phyloP scores from a whole-genome alignment of 2,329 filamentous ascomycete species.

The Fusarium continuum region DNA sequence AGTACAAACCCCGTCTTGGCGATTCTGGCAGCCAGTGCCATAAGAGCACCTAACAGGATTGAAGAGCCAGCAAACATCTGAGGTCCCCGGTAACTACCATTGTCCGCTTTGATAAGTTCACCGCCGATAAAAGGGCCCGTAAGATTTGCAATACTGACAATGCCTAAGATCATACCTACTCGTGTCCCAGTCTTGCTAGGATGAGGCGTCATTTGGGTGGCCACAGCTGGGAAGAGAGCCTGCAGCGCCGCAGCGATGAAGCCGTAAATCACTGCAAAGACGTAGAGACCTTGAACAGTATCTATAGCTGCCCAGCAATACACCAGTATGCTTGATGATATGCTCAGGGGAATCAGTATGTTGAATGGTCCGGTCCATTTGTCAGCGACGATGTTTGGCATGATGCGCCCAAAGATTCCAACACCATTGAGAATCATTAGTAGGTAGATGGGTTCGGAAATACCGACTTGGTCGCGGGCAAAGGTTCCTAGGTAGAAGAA shows the following conservation, averaged over 20 bases:
- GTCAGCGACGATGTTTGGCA: slow-evolving; percentile 60
- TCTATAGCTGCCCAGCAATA: slow-evolving; percentile 46
- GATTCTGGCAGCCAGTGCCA: slow-evolving; percentile 30
- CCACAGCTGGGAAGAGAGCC: slow-evolving; percentile 59
- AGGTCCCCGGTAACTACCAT: slow-evolving; percentile 35
- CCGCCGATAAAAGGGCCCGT: slow-evolving; percentile 45
- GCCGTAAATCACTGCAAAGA: slow-evolving; percentile 56
- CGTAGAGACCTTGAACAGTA: slow-evolving; percentile 39
- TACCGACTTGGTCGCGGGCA: slow-evolving; percentile 48
- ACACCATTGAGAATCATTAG: slow-evolving; percentile 62
- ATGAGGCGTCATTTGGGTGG: slow-evolving; percentile 53
- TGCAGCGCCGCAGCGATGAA: slow-evolving; percentile 60
- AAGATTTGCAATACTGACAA: slow-evolving; percentile 45
- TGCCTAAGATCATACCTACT: slow-evolving; percentile 49
- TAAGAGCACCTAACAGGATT: slow-evolving; percentile 33
- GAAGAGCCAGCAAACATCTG: slow-evolving; percentile 41
- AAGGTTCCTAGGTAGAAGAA: slow-evolving; percentile 62
- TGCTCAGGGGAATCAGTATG: slow-evolving; percentile 53
- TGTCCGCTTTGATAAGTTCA: slow-evolving; percentile 25
- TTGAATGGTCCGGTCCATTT: slow-evolving; percentile 61
- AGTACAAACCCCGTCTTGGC: slow-evolving; percentile 27
- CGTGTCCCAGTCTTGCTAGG: slow-evolving; percentile 46
- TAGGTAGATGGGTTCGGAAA: slow-evolving; percentile 37
- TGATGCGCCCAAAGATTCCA: slow-evolving; percentile 58
- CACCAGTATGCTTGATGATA: slow-evolving; percentile 36